Evolutionary conservation across 306 rosid species (phyloP).

Genomic region (Lathyrus oleraceus): DNA sequence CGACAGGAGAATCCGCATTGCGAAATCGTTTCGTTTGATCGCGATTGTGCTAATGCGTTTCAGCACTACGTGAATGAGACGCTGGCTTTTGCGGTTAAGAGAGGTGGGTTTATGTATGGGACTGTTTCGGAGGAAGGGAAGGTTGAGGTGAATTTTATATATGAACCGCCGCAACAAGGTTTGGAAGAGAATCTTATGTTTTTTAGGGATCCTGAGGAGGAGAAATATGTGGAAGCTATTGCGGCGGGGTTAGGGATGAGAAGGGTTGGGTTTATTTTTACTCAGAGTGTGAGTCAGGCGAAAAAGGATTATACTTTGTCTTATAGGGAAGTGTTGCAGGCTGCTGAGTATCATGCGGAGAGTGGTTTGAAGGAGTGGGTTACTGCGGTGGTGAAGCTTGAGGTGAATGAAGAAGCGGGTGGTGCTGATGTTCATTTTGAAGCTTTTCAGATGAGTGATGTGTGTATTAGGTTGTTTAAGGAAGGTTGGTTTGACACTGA

Average conservation of each 20-base stretch:
- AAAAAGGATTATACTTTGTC: conserved; percentile 87
- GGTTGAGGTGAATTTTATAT: conserved; percentile 88
- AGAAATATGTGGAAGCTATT: conserved; percentile 80
- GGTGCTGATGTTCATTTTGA: conserved; percentile 91
- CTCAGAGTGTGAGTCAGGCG: conserved; percentile 84
- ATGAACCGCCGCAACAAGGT: conserved; percentile 95
- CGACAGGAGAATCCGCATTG: conserved; percentile 92
- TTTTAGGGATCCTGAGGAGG: conserved; percentile 74
- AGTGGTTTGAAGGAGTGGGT: conserved; percentile 97
- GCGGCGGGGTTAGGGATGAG: conserved; percentile 86
- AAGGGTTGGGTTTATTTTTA: conserved; percentile 82
- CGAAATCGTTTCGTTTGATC: conserved; percentile 84
- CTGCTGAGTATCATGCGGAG: conserved; percentile 87
- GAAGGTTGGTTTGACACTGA: conserved; percentile 85
- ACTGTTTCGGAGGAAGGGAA: conserved; percentile 74
- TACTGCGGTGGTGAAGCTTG: conserved; percentile 85
- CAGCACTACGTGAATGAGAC: conserved; percentile 87
- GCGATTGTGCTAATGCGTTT: conserved; percentile 85
- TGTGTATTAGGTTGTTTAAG: conserved; percentile 72
- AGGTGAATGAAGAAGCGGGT: conserved; percentile 79
- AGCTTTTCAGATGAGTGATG: conserved; percentile 97
- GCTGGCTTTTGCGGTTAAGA: conserved; percentile 79
- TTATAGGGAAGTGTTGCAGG: conserved; percentile 81
- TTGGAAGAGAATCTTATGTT: conserved; percentile 61
- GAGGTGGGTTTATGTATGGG: conserved; percentile 96